Evolutionary conservation across 257 asterid genomes (phyloP).

Genomic region (Cynanchum wilfordii): DNA sequence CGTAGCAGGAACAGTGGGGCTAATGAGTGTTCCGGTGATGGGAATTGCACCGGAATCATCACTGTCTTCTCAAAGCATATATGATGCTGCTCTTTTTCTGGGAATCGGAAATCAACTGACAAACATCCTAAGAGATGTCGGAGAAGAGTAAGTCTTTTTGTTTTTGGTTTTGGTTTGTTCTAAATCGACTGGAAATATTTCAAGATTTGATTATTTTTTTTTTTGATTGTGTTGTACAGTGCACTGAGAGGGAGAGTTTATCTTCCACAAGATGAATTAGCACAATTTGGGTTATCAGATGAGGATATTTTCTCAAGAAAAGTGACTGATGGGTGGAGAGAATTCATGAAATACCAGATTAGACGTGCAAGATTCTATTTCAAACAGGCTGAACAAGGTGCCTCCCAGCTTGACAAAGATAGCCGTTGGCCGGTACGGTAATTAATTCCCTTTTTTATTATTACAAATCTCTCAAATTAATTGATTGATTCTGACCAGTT

Average conservation of each 20-base stretch:
- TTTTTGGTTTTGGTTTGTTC: too few species aligned
- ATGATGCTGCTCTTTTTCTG: constrained; percentile 52
- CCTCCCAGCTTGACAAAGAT: constrained; percentile 64
- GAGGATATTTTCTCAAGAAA: constrained; percentile 60
- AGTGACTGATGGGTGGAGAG: constrained; percentile 61
- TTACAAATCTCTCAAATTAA: background rate
- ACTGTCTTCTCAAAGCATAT: constrained; percentile 43
- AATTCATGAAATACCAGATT: constrained; percentile 75
- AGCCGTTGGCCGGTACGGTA: constrained; percentile 82
- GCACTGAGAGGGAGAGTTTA: constrained; percentile 76
- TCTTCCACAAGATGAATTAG: constrained; percentile 81
- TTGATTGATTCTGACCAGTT: too few species aligned
- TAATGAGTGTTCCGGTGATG: constrained; percentile 86
- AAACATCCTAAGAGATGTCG: constrained; percentile 77
- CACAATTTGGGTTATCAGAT: constrained; percentile 49
- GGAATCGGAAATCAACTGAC: constrained; percentile 81
- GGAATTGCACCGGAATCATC: constrained; percentile 73
- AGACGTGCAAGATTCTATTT: constrained; percentile 69
- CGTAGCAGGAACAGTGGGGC: constrained; percentile 82
- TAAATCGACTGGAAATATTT: background rate
- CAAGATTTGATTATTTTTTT: background rate
- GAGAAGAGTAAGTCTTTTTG: constrained; percentile 58
- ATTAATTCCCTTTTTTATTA: background rate
- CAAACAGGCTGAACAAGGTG: constrained; percentile 69
- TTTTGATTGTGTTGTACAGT: constrained; percentile 25